Base-by-base conservation (phyloP, 1,284 basidiomycete genomes). In the Ceratobasidium sp. region DNA sequence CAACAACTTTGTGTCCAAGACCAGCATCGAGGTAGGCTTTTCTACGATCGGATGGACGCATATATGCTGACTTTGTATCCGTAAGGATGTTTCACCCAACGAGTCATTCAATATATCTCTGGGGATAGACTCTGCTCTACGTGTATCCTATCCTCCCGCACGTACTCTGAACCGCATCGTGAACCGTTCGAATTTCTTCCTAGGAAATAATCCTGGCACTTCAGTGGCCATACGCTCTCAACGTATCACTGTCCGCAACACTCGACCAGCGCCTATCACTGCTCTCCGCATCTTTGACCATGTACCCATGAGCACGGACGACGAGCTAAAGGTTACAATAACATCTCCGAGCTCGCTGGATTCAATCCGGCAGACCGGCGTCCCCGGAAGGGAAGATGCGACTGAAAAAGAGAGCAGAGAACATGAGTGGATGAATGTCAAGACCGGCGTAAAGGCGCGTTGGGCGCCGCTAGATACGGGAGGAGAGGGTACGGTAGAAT, bases 1-100 rank as follows among this genome's bases (percentile, higher is more conserved):
- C 59, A 73, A 75, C 16, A 76, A 72, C 48, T 77, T 77, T 67
- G 77, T 77, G n/a, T 72, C 76, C 23, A 77, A 75, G 48, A 76
- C 72, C 18, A 18, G 58, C 6, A 74, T 78, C 26, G 58, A 73
- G 26, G 73, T 73, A 36, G 23, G 18, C 30, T 16, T n/a, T 21
- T 21, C 9, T 12, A n/a, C 18, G 16, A 21, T 1, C n/a, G 18
- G 26, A 36, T 41, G n/a, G n/a, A 34, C 30, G 43, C 23, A 21
- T 4, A n/a, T n/a, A n/a, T n/a, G 6, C 14, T 10, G 16, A n/a
- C n/a, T 30, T 61, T 43, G 30, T 39, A 59, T 18, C 1, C 16
- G 10, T 8, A 26, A 73, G 65, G 34, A 57, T 45, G 75, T 76
- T 36, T 57, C 65, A 23, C 67, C 72, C 23, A 61, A 70, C 53